Evolutionary conservation across 495 filamentous ascomycete genomes (phyloP).

Genomic region (Penicillium waksmanii): DNA sequence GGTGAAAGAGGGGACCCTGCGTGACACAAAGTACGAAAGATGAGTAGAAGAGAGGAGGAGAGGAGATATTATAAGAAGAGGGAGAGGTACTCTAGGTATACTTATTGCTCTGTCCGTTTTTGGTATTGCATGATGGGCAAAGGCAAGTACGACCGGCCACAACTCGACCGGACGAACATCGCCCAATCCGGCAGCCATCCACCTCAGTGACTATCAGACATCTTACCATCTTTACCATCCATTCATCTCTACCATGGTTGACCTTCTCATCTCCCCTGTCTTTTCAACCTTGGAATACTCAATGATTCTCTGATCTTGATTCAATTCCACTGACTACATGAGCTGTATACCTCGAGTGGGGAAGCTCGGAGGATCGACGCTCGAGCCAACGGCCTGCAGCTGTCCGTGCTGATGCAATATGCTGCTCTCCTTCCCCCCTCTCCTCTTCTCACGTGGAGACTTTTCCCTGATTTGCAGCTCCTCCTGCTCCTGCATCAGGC

Average conservation of each 20-base stretch:
- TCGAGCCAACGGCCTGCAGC: conserved; percentile 9
- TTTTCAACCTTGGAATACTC: not conserved
- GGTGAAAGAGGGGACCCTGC: conserved; percentile 8
- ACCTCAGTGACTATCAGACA: not conserved
- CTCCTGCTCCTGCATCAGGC: conserved; percentile 4
- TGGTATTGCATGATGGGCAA: too few relatives aligned
- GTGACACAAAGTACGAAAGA: not conserved
- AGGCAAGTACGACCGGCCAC: conserved; percentile 4
- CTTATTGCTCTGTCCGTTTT: too few relatives aligned
- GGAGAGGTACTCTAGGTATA: not conserved
- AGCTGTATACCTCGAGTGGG: conserved; percentile 6
- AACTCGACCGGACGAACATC: conserved; percentile 14
- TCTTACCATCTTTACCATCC: not conserved
- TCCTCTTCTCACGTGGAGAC: not conserved
- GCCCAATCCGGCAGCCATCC: conserved; percentile 16
- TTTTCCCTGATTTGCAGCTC: not conserved
- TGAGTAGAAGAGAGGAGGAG: conserved; percentile 1
- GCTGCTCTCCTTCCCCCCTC: not conserved
- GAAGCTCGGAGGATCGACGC: conserved; percentile 13
- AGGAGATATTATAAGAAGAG: not conserved
- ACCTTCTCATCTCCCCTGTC: too few relatives aligned
- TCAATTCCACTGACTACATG: too few relatives aligned
- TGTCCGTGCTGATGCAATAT: conserved; percentile 9
- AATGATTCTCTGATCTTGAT: not conserved
- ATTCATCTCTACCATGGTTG: not conserved